phyloP scores from a whole-genome alignment of 2,329 filamentous ascomycete species.

The Pyricularia sp. region DNA sequence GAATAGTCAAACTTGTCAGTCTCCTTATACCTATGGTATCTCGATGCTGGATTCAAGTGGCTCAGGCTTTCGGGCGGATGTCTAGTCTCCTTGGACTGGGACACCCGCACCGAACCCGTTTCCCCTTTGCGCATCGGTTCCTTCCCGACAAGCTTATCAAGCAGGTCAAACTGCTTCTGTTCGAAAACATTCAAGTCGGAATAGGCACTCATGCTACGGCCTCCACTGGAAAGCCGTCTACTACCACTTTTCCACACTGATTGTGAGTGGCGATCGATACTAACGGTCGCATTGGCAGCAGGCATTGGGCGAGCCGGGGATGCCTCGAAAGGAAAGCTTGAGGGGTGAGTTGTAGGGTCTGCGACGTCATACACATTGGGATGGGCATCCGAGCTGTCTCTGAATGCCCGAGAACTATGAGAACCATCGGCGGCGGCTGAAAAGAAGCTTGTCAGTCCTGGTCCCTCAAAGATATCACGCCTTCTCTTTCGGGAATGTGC shows the following conservation, averaged over 20 bases:
- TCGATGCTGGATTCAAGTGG: not conserved
- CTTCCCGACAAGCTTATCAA: conserved; percentile 8
- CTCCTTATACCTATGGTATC: not conserved
- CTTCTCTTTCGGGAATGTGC: not conserved
- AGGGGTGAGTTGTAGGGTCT: not conserved
- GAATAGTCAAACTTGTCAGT: conserved; percentile 11
- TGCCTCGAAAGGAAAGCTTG: not conserved
- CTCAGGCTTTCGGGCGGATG: conserved; percentile 2
- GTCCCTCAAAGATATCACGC: not conserved
- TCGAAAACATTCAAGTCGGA: conserved; percentile 11
- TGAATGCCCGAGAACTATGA: not conserved
- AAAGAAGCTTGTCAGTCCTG: not conserved
- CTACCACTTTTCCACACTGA: not conserved
- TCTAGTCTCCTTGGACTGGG: not conserved
- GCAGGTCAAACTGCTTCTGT: conserved; percentile 9
- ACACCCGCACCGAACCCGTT: not conserved
- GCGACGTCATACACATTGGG: conserved; percentile 1
- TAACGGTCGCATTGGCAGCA: not conserved
- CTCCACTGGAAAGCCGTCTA: conserved; percentile 14
- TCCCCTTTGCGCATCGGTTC: not conserved
- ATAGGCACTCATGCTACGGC: not conserved
- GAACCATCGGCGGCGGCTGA: not conserved
- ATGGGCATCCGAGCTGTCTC: not conserved
- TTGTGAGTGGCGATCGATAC: conserved; percentile 1
- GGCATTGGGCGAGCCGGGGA: not conserved